Evolutionary conservation across 306 rosid species (phyloP).

Genomic region (Prinsepia uniflora): DNA sequence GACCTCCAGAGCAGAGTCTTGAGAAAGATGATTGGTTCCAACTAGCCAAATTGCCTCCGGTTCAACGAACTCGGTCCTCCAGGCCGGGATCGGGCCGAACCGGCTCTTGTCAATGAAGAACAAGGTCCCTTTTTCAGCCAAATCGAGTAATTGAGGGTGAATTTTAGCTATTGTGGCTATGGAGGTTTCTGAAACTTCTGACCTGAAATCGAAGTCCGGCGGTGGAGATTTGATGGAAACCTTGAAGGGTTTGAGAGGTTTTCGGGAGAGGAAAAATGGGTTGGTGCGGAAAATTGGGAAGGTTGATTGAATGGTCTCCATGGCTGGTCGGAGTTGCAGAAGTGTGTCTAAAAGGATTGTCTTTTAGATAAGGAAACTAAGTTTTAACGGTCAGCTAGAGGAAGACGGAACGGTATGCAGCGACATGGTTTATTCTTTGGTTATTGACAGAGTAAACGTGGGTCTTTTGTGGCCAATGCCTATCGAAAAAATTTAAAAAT

Average conservation of each 20-base stretch:
- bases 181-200: constrained; percentile 47
- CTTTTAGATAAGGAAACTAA: constrained; percentile 6
- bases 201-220: constrained; percentile 62
- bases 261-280: constrained; percentile 36
- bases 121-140: constrained; percentile 68
- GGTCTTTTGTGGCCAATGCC: too few relatives aligned
- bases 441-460: too few relatives aligned
- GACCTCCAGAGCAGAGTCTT: constrained; percentile 57
- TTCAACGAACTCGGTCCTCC: constrained; percentile 74
- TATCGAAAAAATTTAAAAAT: too few relatives aligned
- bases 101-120: constrained; percentile 64
- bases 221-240: constrained; percentile 70
- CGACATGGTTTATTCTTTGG: too few relatives aligned
- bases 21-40: constrained; percentile 63
- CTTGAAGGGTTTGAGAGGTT: constrained; percentile 31
- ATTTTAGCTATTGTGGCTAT: constrained; percentile 49
- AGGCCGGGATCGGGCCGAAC: constrained; percentile 71
- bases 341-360: not conserved
- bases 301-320: constrained; percentile 50
- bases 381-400: not conserved
- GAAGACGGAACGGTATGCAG: too few relatives aligned
- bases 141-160: constrained; percentile 74
- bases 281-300: constrained; percentile 47
- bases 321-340: constrained; percentile 22
- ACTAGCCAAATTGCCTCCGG: constrained; percentile 69